Evolutionary conservation across 2,329 filamentous ascomycete genomes (phyloP), one percentile per base, ranked within the genome.

Genomic region (Cryphonectria parasitica): DNA sequence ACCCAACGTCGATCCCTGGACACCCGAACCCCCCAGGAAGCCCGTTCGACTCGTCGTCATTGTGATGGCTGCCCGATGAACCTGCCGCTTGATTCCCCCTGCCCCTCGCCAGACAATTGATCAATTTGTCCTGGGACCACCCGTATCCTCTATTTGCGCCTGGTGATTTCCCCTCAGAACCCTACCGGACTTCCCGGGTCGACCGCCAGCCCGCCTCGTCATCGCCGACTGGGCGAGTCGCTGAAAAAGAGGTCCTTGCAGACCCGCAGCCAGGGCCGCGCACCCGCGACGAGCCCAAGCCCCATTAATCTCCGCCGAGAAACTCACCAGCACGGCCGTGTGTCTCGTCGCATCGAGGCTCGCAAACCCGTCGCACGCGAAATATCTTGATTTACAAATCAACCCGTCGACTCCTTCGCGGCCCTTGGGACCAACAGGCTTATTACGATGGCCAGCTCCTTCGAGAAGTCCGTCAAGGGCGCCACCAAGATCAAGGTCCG

Each of bases 381-480:
- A 36, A 7, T 31, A 36, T 36, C 31, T 19, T 13, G 4, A 11
- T n/a, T n/a, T 5, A 1, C 0, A 19, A 28, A 13, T 54, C 22
- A 5, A 43, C 17, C 25, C 25, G 34, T 31, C 31, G 43, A 34
- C 58, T 54, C 60, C 34, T 34, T n/a, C 60, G 17, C 31, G 36
- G 28, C 45, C 43, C 22, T 17, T 56, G 43, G 43, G 43, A 63
- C 66, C 8, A 43, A 68, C 43, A 28, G 15, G 15, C n/a, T 39
- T 13, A 31, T 54, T 63, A 76, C 66, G 75, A 95, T 95, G 92
- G 89, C 92, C 75, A 92, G 90, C 85, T 95, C 93, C 71, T 98
- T 98, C 80, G 96, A 99, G 87, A 99, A 98, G 87, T 97, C 95
- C 76, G 96, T 99, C 79, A 98, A 98, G 87, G 96, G 95, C 83